Conservation (phyloP, 1,139 yeast species). For the Ogataea hybrid region DNA sequence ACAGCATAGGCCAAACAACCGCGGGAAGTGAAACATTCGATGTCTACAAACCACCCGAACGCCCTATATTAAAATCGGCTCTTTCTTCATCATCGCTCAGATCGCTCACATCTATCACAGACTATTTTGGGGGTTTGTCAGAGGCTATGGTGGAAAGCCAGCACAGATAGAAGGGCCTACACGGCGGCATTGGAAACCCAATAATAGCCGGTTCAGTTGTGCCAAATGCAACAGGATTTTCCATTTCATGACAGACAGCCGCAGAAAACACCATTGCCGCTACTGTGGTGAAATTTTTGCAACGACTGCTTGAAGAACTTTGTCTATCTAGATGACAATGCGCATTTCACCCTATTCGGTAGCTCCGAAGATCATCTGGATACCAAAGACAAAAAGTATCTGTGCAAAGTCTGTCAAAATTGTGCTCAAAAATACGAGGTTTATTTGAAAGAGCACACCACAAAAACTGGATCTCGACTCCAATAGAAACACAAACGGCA, state of each 20-base stretch:
- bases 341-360: constrained; percentile 68
- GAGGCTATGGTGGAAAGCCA: constrained; percentile 6
- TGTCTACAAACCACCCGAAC: constrained; percentile 14
- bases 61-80: constrained; percentile 22
- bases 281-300: constrained; percentile 91
- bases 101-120: constrained; percentile 26
- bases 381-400: constrained; percentile 27
- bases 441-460: constrained; percentile 37
- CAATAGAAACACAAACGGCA: constrained; percentile 20
- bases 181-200: constrained; percentile 77
- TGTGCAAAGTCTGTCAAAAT: constrained; percentile 74
- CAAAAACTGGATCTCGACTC: constrained; percentile 29
- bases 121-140: constrained; percentile 29
- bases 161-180: constrained; percentile 48
- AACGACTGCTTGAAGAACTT: constrained; percentile 59
- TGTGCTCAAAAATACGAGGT: constrained; percentile 72
- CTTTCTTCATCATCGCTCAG: constrained; percentile 25
- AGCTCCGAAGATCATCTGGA: constrained; percentile 7
- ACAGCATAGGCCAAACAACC: constrained; percentile 13
- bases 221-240: constrained; percentile 65
- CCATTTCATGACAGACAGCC: constrained; percentile 58
- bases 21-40: constrained; percentile 14
- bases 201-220: constrained; percentile 61
- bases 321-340: constrained; percentile 61
- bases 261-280: constrained; percentile 88